Evolutionary conservation across 345 rosid species (phyloP).

Genomic region (Brassica nigra): DNA sequence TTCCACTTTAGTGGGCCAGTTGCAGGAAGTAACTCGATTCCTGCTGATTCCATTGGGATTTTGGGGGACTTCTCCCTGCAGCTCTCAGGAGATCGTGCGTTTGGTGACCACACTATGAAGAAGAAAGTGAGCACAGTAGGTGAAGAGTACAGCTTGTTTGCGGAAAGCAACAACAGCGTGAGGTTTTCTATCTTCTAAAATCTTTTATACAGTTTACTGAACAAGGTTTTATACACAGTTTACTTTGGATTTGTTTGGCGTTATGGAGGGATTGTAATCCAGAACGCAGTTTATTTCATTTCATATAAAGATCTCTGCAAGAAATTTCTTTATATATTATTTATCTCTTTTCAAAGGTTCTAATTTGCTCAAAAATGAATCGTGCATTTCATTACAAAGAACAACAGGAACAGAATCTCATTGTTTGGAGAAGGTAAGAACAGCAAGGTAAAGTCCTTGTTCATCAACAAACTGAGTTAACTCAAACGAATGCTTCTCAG

Average conservation of each 20-base stretch:
- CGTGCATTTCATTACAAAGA: conserved; percentile 11
- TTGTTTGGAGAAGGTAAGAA: conserved; percentile 45
- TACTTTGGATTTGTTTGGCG: conserved; percentile 22
- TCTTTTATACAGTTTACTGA: conserved; percentile 25
- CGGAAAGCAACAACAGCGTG: conserved; percentile 60
- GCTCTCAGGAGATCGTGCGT: conserved; percentile 51
- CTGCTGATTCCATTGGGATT: conserved; percentile 43
- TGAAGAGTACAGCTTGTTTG: conserved; percentile 92
- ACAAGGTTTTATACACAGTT: conserved; percentile 23
- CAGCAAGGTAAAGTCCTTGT: conserved; percentile 72
- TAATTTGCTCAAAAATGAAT: conserved; percentile 9
- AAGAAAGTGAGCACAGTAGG: conserved; percentile 49
- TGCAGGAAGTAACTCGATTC: conserved; percentile 51
- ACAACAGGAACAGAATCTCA: conserved; percentile 18
- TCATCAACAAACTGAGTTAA: conserved; percentile 62
- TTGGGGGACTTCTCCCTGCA: conserved; percentile 52
- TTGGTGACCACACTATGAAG: conserved; percentile 44
- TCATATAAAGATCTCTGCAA: conserved; percentile 30
- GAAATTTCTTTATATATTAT: not conserved
- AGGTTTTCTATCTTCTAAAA: conserved; percentile 67
- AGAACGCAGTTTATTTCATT: conserved; percentile 25
- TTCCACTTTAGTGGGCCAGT: conserved; percentile 92
- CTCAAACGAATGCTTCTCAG: conserved; percentile 58
- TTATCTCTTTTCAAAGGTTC: conserved; percentile 27
- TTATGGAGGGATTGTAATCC: conserved; percentile 11